Evolutionary conservation across 345 rosid genomes (phyloP), one percentile per base, ranked within the genome.

Genomic region (Cardamine resedifolia): DNA sequence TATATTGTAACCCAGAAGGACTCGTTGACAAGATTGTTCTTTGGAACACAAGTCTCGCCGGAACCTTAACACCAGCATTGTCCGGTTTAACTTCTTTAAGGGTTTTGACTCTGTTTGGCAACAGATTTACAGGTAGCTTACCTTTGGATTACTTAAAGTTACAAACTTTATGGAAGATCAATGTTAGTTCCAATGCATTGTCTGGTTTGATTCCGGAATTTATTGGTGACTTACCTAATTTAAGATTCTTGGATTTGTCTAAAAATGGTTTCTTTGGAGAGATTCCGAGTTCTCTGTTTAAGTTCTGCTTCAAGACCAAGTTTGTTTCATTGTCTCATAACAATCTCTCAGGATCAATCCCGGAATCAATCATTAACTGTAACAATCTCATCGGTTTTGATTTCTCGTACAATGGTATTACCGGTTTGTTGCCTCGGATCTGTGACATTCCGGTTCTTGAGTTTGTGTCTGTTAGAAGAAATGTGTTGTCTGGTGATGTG

Each of bases 211-310:
- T 90, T 72, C 99, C 96, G 6, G 96, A 88, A 34, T 95, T 95
- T 74, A 67, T 95, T 43, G 99, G 99, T 41, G 90, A 82, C 10
- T 84, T 95, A 44, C 87, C 86, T 47, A 90, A 72, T 56, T 82
- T 95, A 44, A 81, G 99, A 79, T 87, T 95, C 65, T 90, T 95
- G 38, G 99, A 95, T 77, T 84, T 95, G 83, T 95, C 99, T 15
- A 84, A 70, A 65, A 95, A 95, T 81, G 84, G 81, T 31, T 90
- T 83, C 66, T 26, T 38, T 27, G 96, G 96, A 33, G 81, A 80
- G 65, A 86, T 91, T 59, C 96, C 96, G 5, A 78, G 41, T 50
- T 79, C 82, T 79, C 75, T 91, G 86, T 91, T 95, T 75, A 86
- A 72, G 75, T 39, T 73, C 72, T 95, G 99, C 43, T 78, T 72